These are phyloP conservation scores for Cercis canadensis DNA, from an alignment of 306 rosid species.

Conservation along the genomic window DNA sequence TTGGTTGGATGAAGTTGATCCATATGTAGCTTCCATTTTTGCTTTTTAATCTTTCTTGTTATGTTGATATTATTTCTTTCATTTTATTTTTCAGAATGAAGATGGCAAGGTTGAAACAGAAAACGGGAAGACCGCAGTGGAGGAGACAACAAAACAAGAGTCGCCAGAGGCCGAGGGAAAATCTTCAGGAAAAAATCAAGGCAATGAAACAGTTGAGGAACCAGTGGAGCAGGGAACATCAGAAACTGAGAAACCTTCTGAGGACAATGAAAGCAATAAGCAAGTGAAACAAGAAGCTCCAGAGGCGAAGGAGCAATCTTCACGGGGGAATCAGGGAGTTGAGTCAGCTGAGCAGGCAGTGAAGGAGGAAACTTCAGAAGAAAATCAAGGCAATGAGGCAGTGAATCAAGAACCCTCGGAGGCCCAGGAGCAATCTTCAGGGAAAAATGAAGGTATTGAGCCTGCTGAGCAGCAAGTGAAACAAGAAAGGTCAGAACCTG, in stretches of 20 bases:
- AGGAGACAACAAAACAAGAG: slow-evolving; percentile 38
- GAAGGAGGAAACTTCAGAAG: not conserved
- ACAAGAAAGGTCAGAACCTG: slow-evolving; percentile 9
- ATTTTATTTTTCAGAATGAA: slow-evolving; percentile 36
- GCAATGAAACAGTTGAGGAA: not conserved
- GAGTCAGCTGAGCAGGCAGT: too few species aligned
- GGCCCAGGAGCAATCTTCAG: not conserved
- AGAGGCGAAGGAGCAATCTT: too few species aligned
- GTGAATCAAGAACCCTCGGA: not conserved
- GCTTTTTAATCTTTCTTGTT: not conserved
- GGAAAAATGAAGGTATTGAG: not conserved
- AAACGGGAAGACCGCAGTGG: slow-evolving; percentile 31
- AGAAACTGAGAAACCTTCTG: not conserved
- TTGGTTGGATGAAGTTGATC: too few species aligned
- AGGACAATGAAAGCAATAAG: too few species aligned
- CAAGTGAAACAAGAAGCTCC: too few species aligned
- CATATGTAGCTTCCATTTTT: too few species aligned
- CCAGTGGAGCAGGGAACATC: not conserved
- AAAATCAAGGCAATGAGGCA: not conserved
- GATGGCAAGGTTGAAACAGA: slow-evolving; percentile 30
- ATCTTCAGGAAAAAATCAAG: slow-evolving; percentile 21
- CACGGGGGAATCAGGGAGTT: too few species aligned
- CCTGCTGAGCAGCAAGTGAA: not conserved
- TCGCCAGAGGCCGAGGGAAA: slow-evolving; percentile 2
- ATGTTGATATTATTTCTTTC: not conserved